Conservation (phyloP, 2,329 filamentous ascomycete genomes). For the Trichoderma asperellum region DNA sequence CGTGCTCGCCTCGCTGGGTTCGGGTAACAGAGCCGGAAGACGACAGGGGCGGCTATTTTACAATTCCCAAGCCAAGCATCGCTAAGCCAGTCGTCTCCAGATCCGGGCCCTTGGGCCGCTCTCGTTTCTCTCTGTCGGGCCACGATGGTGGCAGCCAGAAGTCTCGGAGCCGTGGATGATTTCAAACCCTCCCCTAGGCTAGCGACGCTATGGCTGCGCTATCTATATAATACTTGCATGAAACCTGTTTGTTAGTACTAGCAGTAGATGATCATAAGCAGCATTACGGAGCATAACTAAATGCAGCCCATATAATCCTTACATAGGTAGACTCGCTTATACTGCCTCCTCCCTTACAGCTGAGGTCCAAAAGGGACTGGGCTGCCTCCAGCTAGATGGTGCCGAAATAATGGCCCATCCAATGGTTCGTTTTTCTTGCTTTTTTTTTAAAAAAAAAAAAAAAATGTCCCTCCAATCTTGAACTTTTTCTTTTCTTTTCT, state of each 20-base stretch:
- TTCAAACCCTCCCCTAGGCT: neutral
- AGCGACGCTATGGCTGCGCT: neutral
- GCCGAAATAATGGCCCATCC: neutral
- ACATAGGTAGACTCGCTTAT: neutral
- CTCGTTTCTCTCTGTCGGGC: neutral
- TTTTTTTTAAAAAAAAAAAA: neutral
- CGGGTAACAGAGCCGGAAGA: neutral
- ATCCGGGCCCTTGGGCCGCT: neutral
- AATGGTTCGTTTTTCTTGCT: neutral
- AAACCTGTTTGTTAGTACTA: neutral
- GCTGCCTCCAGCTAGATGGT: neutral
- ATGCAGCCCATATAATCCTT: neutral
- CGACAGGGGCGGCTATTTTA: neutral
- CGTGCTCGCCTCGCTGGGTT: neutral
- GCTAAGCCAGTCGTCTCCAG: neutral
- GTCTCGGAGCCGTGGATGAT: neutral
- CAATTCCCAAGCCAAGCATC: neutral
- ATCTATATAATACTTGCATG: neutral
- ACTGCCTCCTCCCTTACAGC: conserved; percentile 1
- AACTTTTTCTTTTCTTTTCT: neutral
- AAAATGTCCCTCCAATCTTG: neutral
- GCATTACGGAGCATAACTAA: neutral
- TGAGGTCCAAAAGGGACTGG: neutral
- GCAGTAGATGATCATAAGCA: neutral
- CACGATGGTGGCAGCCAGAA: neutral